Conservation (phyloP, 257 asterid genomes). For the Solanum piurae region DNA sequence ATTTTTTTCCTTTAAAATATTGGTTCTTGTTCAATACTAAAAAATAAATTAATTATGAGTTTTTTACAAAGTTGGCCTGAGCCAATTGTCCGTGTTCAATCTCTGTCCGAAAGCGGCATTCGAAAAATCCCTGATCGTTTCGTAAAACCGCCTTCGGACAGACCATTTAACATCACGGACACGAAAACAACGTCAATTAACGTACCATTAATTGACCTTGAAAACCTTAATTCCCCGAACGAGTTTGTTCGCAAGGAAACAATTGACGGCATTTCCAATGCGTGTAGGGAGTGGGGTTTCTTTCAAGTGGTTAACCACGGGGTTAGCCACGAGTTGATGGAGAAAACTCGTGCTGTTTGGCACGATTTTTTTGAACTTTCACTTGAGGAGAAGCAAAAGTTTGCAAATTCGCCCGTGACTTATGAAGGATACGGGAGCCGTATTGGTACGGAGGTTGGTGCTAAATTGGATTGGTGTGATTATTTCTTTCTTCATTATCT, state of each 20-base stretch:
- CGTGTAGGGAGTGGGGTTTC: conserved; percentile 87
- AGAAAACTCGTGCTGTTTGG: conserved; percentile 40
- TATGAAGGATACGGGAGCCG: conserved; percentile 93
- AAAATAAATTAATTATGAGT: conserved; percentile 9
- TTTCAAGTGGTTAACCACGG: conserved; percentile 89
- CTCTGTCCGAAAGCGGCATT: conserved; percentile 66
- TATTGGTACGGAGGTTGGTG: conserved; percentile 57
- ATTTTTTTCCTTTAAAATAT: background rate
- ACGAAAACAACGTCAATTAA: background rate
- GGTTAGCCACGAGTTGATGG: conserved; percentile 44
- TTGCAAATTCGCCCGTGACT: conserved; percentile 57
- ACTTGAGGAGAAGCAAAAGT: conserved; percentile 49
- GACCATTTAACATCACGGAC: conserved; percentile 14
- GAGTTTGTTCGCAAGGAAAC: conserved; percentile 11
- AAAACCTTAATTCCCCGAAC: conserved; percentile 30
- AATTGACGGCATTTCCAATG: conserved; percentile 23
- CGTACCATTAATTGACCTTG: conserved; percentile 44
- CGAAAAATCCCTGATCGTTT: conserved; percentile 59
- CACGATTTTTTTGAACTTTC: conserved; percentile 61
- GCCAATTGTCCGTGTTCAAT: conserved; percentile 68
- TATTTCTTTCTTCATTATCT: conserved; percentile 64
- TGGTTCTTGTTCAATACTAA: background rate
- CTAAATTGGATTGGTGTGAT: conserved; percentile 81
- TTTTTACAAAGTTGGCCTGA: conserved; percentile 64
- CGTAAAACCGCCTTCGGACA: conserved; percentile 45